Base-by-base conservation (phyloP, 768 basidiomycete species). In the Lactifluus subvellereus region DNA sequence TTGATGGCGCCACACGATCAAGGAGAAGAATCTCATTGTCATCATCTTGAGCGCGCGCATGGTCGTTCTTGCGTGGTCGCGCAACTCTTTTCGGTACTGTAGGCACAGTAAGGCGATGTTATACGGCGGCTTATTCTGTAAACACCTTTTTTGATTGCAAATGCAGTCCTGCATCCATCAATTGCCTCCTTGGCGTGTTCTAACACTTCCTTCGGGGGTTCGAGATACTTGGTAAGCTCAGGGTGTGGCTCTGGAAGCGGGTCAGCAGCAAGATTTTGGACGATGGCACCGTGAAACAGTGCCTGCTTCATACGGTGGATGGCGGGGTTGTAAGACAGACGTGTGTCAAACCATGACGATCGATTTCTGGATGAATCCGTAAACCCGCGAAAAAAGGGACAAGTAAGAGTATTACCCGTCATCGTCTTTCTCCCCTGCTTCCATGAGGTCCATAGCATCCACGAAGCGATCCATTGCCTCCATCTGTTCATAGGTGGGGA, bases 241-340 rank as follows among this genome's bases (percentile, higher is more conserved):
- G 87, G 87, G 73, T 97, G 93, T 1, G 92, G 90, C 2, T 91
- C 90, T 1, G 89, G 87, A 9, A 96, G 79, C 0, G 93, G 92
- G 59, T 91, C 79, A 7, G 78, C 78, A 22, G 78, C 73, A n/a
- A 95, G 73, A 71, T 97, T 90, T 2, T 82, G 76, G 20, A 88
- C 85, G 10, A 92, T 80, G 2, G 93, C 93, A 55, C 82, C 82
- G 70, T 97, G 95, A 74, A 96, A 91, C 69, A 94, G 84, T 13
- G 94, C 94, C 77, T 97, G 94, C 72, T 95, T 96, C 60, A 87
- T 81, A 56, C 95, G 86, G 70, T 99, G 95, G 37, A 97, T 79
- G 4, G 90, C 84, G 1, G 96, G 94, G 69, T 96, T 97, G 73
- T 83, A 97, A 1, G 94, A 91, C 1, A 85, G 75, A 3, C 79